phyloP scores from a whole-genome alignment of 768 basidiomycete species.

The Rhodosporidiobolus odoratus region DNA sequence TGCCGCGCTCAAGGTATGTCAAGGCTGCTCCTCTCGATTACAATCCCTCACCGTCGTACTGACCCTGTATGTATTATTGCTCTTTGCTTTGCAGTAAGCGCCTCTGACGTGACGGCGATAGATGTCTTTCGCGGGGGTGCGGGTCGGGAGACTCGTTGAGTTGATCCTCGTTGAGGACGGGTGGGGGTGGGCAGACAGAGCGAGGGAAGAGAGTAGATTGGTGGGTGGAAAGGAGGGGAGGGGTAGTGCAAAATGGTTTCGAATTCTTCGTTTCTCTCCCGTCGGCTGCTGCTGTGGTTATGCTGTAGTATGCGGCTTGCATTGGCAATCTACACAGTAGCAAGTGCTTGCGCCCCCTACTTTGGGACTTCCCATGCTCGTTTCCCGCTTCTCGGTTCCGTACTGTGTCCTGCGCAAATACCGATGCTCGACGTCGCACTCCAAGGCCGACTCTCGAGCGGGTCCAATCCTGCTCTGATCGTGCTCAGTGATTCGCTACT shows the following conservation, averaged over 20 bases:
- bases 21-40: not conserved
- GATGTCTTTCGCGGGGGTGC: not conserved
- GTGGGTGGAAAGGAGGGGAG: not conserved
- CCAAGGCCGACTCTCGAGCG: not conserved
- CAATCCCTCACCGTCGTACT: too few relatives aligned
- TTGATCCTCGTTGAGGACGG: not conserved
- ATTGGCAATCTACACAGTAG: not conserved
- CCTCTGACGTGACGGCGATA: too few relatives aligned
- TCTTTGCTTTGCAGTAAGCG: not conserved
- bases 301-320: not conserved
- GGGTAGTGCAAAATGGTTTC: not conserved
- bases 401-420: too few relatives aligned
- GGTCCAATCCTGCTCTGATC: conserved; percentile 3
- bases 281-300: not conserved
- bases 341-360: too few relatives aligned
- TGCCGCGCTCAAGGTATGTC: conserved; percentile 33
- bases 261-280: not conserved
- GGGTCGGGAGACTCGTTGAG: not conserved
- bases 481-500: conserved; percentile 34
- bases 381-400: not conserved
- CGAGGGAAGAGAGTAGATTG: not conserved
- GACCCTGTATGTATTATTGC: too few relatives aligned
- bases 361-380: too few relatives aligned
- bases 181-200: not conserved
- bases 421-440: not conserved